A percentile compares a stretch with the other conserved stretches of the same genome.
phyloP scores from a whole-genome alignment of 2,329 filamentous ascomycete genomes.

The Diplodia sapinea region DNA sequence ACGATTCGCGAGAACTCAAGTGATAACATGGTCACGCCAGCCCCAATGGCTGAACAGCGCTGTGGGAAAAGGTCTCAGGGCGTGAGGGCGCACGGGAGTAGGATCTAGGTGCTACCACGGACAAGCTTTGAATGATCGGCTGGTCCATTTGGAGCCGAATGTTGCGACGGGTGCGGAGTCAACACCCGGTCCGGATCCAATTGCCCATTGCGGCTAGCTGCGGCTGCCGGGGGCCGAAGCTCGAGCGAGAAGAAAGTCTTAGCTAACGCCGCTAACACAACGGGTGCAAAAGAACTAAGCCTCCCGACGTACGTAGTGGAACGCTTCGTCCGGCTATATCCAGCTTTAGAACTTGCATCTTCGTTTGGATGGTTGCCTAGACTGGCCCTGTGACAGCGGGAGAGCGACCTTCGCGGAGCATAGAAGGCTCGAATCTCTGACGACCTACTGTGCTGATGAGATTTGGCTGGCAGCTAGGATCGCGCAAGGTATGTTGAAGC shows the following conservation, averaged over 20 bases:
- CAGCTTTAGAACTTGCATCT: neutral
- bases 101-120: neutral
- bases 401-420: neutral
- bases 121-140: constrained; percentile 5
- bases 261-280: neutral
- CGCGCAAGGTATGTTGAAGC: neutral
- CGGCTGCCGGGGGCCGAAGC: constrained; percentile 13
- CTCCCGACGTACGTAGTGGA: too few species aligned
- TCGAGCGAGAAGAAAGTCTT: constrained; percentile 4
- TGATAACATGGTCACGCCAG: neutral
- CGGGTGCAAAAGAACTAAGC: too few species aligned
- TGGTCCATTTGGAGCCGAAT: constrained; percentile 1
- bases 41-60: neutral
- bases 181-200: constrained; percentile 9
- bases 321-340: too few species aligned
- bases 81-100: neutral
- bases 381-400: neutral
- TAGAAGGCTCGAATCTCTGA: too few species aligned
- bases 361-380: neutral
- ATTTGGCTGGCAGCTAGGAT: neutral
- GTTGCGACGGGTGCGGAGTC: constrained; percentile 14
- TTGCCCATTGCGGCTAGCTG: constrained; percentile 20
- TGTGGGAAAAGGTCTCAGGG: neutral
- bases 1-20: neutral
- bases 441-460: neutral